Evolutionary conservation across 805 yeast genomes (phyloP).

Genomic region (Suhomyces sp.): DNA sequence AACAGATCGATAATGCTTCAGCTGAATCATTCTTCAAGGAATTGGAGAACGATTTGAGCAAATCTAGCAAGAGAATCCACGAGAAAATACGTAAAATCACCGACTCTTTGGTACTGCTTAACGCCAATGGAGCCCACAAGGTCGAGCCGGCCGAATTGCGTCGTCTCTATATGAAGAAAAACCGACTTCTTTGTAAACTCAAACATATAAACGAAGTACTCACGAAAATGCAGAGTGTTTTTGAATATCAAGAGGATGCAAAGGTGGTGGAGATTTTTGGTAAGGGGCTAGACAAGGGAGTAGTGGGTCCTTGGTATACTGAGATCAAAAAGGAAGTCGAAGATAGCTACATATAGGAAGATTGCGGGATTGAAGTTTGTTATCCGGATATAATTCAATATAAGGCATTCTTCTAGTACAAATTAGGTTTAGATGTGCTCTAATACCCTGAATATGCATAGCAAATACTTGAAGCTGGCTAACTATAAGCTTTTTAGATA

Average conservation of each 20-base stretch:
- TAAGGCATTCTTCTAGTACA: not conserved
- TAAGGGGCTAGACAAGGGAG: not conserved
- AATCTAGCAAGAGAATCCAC: slow-evolving; percentile 8
- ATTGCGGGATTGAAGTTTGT: not conserved
- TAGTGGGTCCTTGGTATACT: not conserved
- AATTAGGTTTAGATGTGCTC: not conserved
- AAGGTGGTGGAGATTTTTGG: slow-evolving; percentile 3
- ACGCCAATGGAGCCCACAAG: not conserved
- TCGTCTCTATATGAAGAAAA: slow-evolving; percentile 12
- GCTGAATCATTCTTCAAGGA: slow-evolving; percentile 9
- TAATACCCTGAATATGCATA: not conserved
- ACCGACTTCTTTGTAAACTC: slow-evolving; percentile 12
- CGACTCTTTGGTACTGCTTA: slow-evolving; percentile 7
- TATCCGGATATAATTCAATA: too few relatives aligned
- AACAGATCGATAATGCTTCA: not conserved
- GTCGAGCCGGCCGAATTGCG: not conserved
- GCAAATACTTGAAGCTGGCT: not conserved
- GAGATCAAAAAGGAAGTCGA: slow-evolving; percentile 11
- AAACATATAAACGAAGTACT: slow-evolving; percentile 11
- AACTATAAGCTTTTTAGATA: not conserved
- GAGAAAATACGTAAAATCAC: slow-evolving; percentile 8
- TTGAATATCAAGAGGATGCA: slow-evolving; percentile 12
- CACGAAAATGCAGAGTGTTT: slow-evolving; percentile 9
- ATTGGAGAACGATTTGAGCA: slow-evolving; percentile 12
- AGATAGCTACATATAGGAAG: slow-evolving; percentile 8